Base-by-base conservation (phyloP, 257 asterid species). In the Lantana camara region DNA sequence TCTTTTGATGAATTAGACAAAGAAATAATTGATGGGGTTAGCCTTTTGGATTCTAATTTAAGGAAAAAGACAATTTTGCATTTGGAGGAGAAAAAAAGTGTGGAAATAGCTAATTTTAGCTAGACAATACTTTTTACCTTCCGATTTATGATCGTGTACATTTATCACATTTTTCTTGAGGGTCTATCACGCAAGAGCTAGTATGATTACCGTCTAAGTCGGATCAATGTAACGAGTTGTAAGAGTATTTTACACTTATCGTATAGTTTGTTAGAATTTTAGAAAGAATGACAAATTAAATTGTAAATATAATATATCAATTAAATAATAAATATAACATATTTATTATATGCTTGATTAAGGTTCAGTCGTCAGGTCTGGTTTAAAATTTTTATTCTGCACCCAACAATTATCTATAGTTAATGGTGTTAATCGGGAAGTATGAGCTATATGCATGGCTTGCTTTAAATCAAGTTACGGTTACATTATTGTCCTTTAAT, bases 61-160 rank as follows among this genome's bases (percentile, higher is more conserved):
- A 48, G 55, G 30, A 30, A 62, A 47, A 21, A 2, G 41, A 46
- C 9, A 29, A 17, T 58, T 38, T 17, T 12, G 17, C 5, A 27
- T 5, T 58, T 45, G 53, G 61, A 47, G 37, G 51, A 14, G 57
- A 9, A 20, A 37, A 54, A 14, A 29, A 32, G 3, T 10, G 12
- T 3, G 12, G 17, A 53, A 20, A n/a, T n/a, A n/a, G n/a, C 15
- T 32, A 60, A 27, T 49, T 69, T 17, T 49, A 30, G 63, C 44
- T 60, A 51, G 48, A 49, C 63, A 69, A 14, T 19, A 15, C 27
- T 49, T 49, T 49, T 49, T 10, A 3, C 30, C 10, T 49, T 49
- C 8, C 55, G 17, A 17, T n/a, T n/a, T 15, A 45, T 40, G 4
- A 40, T 42, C 44, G 12, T n/a, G 46, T 42, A 10, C 1, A n/a